Base-by-base conservation (phyloP, 2,329 filamentous ascomycete species). In the Colletotrichum camelliae region DNA sequence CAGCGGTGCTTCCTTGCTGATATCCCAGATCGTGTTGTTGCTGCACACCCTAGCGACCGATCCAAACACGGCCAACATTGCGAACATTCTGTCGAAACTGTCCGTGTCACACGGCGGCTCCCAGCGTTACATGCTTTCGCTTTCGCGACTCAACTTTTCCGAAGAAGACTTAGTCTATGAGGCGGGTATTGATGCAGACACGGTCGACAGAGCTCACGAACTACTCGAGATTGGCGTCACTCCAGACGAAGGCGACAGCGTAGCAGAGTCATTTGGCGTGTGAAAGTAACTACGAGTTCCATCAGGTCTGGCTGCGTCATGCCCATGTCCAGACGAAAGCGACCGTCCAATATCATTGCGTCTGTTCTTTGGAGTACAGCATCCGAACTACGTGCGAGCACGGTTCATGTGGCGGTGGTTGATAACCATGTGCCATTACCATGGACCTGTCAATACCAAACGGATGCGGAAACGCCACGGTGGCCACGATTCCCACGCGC, bases 71-170 rank as follows among this genome's bases (percentile, higher is more conserved):
- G 84, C 87, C 1, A 82, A 86, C 61, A 77, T 84, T 7, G 86
- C 86, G 24, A 91, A 96, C 78, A 91, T 97, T 77, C 90, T 92
- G 65, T 89, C 91, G 65, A 97, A 96, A 82, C 87, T 98, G 7
- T 88, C 90, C 0, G 90, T 90, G 10, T 91, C 94, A 0, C 89
- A 91, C 7, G 95, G 95, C 4, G 94, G 93, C 1, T 91, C 92
- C 67, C 95, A 98, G 81, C 95, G 96, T 68, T 96, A 97, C 80
- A 87, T 97, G 1, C 91, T 98, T 12, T 92, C 92, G 3, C 86
- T 99, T 60, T 96, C 95, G 0, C 87, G 96, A 57, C 86, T 98
- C n/a, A 95, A 95, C 0, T 98, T 98, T 82, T 93, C 92, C 7
- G 91, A 93, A 66, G 95, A 98, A 77, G 94, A 95, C 35, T 84